These are phyloP conservation scores for Cardamine occulta DNA, from an alignment of 345 rosid species.

Conservation along the genomic window DNA sequence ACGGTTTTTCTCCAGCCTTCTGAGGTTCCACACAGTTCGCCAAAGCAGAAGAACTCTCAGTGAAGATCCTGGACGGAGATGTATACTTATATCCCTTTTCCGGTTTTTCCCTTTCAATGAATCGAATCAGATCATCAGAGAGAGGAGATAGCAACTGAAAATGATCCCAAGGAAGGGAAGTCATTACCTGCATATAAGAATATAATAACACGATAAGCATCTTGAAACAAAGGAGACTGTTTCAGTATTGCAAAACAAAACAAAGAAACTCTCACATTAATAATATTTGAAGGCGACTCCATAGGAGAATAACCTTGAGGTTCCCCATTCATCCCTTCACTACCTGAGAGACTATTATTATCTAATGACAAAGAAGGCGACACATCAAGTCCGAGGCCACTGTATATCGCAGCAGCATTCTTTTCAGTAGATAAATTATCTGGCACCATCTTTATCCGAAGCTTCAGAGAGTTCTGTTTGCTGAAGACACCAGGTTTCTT, in stretches of 20 bases:
- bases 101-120: constrained; percentile 52
- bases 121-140: constrained; percentile 52
- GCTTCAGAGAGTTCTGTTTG: constrained; percentile 69
- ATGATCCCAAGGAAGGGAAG: constrained; percentile 62
- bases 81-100: constrained; percentile 46
- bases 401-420: constrained; percentile 82
- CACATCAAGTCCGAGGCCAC: constrained; percentile 91
- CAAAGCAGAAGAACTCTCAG: constrained; percentile 42
- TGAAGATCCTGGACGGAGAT: constrained; percentile 42
- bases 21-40: constrained; percentile 48
- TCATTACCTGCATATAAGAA: constrained; percentile 71
- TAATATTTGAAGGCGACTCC: constrained; percentile 71
- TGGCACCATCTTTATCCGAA: constrained; percentile 79
- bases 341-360: constrained; percentile 76
- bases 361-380: constrained; percentile 89
- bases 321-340: constrained; percentile 66
- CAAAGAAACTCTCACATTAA: constrained; percentile 57
- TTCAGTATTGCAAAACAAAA: constrained; percentile 37
- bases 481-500: constrained; percentile 55
- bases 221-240: constrained; percentile 25
- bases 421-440: constrained; percentile 71
- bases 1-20: constrained; percentile 53
- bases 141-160: constrained; percentile 77
- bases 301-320: constrained; percentile 49
- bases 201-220: constrained; percentile 43